phyloP scores from a whole-genome alignment of 148 eudicot genomes.

The Dianthus caryophyllus region DNA sequence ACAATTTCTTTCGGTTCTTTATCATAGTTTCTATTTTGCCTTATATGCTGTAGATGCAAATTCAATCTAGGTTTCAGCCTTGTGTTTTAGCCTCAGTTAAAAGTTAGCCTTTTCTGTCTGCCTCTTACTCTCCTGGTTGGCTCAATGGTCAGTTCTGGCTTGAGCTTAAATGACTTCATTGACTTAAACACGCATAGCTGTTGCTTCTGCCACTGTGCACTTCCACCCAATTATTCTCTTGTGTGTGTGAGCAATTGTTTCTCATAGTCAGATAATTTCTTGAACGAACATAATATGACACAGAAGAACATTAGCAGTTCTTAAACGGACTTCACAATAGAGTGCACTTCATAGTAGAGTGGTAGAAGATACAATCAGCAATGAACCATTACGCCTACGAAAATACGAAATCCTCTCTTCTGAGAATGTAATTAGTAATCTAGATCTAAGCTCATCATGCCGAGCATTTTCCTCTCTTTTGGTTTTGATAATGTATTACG shows the following conservation, averaged over 20 bases:
- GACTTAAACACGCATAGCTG: not conserved
- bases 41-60: constrained; percentile 9
- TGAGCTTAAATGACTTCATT: not conserved
- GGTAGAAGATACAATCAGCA: not conserved
- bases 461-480: not conserved
- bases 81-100: not conserved
- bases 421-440: not conserved
- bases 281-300: not conserved
- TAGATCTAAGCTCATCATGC: not conserved
- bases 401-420: not conserved
- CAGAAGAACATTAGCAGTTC: not conserved
- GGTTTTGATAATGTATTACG: constrained; percentile 5
- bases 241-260: not conserved
- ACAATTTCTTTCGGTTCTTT: constrained; percentile 7
- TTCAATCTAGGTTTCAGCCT: not conserved
- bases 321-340: not conserved
- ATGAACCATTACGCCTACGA: not conserved
- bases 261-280: not conserved
- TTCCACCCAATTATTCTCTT: not conserved
- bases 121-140: not conserved
- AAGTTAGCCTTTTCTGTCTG: not conserved
- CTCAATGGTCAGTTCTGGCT: not conserved
- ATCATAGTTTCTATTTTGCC: not conserved
- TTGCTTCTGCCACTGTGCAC: not conserved
- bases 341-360: not conserved